Percentiles rank a stretch among this genome's conserved stretches.
Evolutionary conservation across 495 filamentous ascomycete genomes (phyloP).

Genomic region (Saxispiralis lemnorum): DNA sequence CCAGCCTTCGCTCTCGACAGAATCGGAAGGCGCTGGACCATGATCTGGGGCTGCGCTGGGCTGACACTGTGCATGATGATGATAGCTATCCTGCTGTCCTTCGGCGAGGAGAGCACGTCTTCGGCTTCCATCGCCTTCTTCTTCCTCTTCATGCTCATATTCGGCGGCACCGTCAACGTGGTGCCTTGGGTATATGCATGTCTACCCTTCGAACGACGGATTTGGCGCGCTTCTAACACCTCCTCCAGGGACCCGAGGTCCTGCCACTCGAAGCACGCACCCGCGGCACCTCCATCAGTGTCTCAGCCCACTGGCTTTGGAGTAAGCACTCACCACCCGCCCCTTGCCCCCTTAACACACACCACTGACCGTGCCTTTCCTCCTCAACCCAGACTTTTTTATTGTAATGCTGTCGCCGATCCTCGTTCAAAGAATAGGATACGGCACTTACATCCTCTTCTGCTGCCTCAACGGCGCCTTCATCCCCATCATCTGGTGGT

Average conservation of each 20-base stretch:
- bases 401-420: conserved; percentile 20
- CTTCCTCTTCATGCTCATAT: conserved; percentile 33
- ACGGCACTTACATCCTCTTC: conserved; percentile 19
- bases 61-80: conserved; percentile 34
- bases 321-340: neutral
- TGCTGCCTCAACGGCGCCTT: conserved; percentile 21
- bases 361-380: too few relatives aligned
- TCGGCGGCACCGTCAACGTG: conserved; percentile 30
- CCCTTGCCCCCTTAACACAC: neutral
- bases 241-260: neutral
- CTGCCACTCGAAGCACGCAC: neutral
- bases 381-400: conserved; percentile 26
- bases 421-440: conserved; percentile 14
- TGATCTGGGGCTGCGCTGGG: conserved; percentile 37
- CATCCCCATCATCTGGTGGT: conserved; percentile 30
- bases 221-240: neutral
- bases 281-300: neutral
- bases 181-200: conserved; percentile 26
- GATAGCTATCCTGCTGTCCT: conserved; percentile 33
- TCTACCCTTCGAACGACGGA: neutral
- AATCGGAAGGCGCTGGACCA: conserved; percentile 29
- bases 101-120: conserved; percentile 23
- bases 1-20: conserved; percentile 30
- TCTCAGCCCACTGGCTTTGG: neutral
- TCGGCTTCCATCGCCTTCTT: conserved; percentile 31